Conservation (phyloP, 306 rosid genomes). For the Fragaria ananassa region DNA sequence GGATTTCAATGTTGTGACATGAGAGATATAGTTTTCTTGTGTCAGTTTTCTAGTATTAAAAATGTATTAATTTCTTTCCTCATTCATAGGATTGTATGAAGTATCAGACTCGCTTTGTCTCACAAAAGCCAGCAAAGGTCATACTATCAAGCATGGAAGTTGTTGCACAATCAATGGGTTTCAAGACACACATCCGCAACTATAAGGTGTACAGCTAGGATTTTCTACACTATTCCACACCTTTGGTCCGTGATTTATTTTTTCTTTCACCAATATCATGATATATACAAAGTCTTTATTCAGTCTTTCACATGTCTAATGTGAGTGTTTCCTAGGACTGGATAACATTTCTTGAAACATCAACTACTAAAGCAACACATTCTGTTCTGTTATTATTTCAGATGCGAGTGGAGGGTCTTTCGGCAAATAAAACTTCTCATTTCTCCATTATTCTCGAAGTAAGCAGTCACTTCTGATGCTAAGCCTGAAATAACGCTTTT, state of each 20-base stretch:
- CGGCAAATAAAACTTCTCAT: conserved; percentile 53
- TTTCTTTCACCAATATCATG: neutral
- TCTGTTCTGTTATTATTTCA: conserved; percentile 27
- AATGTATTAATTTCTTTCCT: conserved; percentile 3
- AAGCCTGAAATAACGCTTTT: conserved; percentile 3
- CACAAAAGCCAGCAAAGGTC: conserved; percentile 89
- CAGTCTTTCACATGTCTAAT: neutral
- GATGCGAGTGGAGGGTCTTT: conserved; percentile 91
- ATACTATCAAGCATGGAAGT: conserved; percentile 87
- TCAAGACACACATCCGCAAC: conserved; percentile 85
- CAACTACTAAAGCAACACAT: neutral
- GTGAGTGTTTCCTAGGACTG: conserved; percentile 4
- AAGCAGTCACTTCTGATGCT: conserved; percentile 26
- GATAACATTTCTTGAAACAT: neutral
- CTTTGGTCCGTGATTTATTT: conserved; percentile 3
- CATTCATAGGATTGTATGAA: conserved; percentile 54
- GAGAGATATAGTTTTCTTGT: neutral
- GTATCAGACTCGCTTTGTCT: conserved; percentile 74
- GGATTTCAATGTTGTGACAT: neutral
- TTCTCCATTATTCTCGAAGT: conserved; percentile 86
- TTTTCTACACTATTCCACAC: conserved; percentile 14
- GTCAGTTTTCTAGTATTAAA: conserved; percentile 7
- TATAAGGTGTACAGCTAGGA: conserved; percentile 51
- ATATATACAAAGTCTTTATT: neutral
- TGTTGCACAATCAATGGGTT: conserved; percentile 91